Evolutionary conservation across 768 basidiomycete genomes (phyloP), one percentile per base, ranked within the genome.

Genomic region (Hydnum rufescens): DNA sequence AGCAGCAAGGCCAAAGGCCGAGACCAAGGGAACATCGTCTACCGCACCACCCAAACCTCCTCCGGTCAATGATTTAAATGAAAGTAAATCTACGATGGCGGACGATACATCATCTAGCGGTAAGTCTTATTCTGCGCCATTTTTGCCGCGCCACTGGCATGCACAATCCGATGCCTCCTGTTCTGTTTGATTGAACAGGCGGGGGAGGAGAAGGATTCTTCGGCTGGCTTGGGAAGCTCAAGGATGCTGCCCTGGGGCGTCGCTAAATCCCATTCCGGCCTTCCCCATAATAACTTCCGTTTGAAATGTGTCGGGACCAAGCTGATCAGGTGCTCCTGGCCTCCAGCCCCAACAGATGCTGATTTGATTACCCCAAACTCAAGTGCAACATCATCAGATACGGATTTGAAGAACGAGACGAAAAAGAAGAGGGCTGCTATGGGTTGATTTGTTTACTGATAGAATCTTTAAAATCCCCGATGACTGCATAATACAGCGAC

Each of bases 1-100:
- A 54, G 59, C 60, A 25, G 8, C 44, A 26, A 8, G 13, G 23
- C 55, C 59, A 42, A 51, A 59, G n/a, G n/a, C 22, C 28, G 52
- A 19, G 29, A 26, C 32, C 16, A 5, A 42, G 47, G 18, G 44
- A 18, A 18, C 42, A 8, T 18, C n/a, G 19, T 50, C 49, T 34
- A 25, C 49, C 8, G 13, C 44, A 25, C 13, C 44, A 26, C 13
- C 44, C 8, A 28, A 13, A 47, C 26, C 44, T 13, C 13, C 44
- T 13, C 26, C 44, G 26, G 8, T 25, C 44, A 13, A 47, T 47
- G 34, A 39, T 8, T 39, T 22, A 39, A 39, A 39, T 39, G 22
- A 13, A 22, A 39, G 13, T 13, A 39, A 39, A 13, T 39, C 36
- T 39, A 1, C 36, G 22, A 22, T 22, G 13, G 36, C 36, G 22